Conservation (phyloP, 2,329 filamentous ascomycete genomes). For the Venturiaceae sp. region DNA sequence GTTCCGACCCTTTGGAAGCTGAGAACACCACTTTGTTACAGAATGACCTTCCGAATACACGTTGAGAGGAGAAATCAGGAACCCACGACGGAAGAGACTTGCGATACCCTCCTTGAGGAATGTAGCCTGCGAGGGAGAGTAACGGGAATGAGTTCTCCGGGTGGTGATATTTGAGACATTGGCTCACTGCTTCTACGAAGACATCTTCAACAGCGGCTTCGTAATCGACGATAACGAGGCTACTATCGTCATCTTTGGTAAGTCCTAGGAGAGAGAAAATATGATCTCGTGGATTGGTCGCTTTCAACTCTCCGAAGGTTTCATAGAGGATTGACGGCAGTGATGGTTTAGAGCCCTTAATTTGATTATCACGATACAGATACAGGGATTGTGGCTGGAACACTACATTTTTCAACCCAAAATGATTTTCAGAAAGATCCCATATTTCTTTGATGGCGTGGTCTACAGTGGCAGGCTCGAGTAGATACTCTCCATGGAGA, state of each 20-base stretch:
- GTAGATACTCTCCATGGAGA: background rate
- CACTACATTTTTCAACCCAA: no score
- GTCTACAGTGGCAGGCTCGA: no score
- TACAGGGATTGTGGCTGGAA: no score
- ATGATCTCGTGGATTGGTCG: background rate
- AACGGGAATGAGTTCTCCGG: background rate
- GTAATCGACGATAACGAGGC: background rate
- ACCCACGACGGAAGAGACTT: background rate
- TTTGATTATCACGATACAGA: no score
- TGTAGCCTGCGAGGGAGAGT: background rate
- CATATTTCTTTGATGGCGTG: no score
- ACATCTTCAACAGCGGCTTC: background rate
- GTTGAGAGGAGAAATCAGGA: background rate
- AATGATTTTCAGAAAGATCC: no score
- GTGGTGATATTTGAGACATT: background rate
- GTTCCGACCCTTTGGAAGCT: background rate
- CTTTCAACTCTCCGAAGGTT: background rate
- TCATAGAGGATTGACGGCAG: background rate
- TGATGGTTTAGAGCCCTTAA: no score
- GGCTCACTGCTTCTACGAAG: background rate
- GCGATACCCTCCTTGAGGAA: background rate
- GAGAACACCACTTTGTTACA: background rate
- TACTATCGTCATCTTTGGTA: background rate
- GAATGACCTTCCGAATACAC: background rate
- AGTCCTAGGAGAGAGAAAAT: background rate